Base-by-base conservation (phyloP, 2,329 filamentous ascomycete species). In the Alternaria sp. region DNA sequence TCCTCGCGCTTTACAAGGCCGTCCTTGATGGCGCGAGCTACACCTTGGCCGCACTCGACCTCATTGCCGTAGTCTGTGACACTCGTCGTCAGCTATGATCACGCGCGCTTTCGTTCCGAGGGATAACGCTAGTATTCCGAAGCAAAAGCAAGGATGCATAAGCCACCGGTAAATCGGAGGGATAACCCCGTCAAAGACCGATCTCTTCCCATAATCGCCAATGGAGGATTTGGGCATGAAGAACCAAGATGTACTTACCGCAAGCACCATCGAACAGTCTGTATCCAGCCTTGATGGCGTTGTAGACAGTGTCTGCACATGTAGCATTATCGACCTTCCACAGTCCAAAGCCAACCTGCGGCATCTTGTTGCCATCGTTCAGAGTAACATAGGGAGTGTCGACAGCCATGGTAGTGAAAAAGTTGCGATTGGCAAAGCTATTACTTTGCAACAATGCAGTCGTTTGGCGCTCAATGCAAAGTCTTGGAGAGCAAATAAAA, bases 1-100 rank as follows among this genome's bases (percentile, higher is more conserved):
- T 97, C 92, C 79, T 91, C 87, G 45, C 75, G 72, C 67, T 77
- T 76, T 26, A 75, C 72, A 44, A 77, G 63, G 26, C 75, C 75
- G 8, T 77, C 75, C 57, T 77, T 77, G 70, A 77, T 76, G 42
- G 74, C 74, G 40, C 72, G 72, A 42, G 75, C 73, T 23, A 78
- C 70, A 57, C 74, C 75, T 42, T 76, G 67, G 23, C 74, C 75
- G 51, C 66, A 69, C 59, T 77, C 75, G 56, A 73, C 71, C 63
- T 78, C 73, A 61, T 78, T 78, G 52, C 74, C 75, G 55, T 78
- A 78, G 54, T 77, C 75, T 77, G 51, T 21, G 13, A 23, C 44
- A 54, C 13, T 21, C 14, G 37, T 17, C 33, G 56, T 58, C 33
- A 55, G 51, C 55, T 26, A 26, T 56, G 41, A 40, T 34, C 44